Evolutionary conservation across 106 monocot species (phyloP), one percentile per base, ranked within the genome.

Genomic region (Dendrobium chrysotoxum): DNA sequence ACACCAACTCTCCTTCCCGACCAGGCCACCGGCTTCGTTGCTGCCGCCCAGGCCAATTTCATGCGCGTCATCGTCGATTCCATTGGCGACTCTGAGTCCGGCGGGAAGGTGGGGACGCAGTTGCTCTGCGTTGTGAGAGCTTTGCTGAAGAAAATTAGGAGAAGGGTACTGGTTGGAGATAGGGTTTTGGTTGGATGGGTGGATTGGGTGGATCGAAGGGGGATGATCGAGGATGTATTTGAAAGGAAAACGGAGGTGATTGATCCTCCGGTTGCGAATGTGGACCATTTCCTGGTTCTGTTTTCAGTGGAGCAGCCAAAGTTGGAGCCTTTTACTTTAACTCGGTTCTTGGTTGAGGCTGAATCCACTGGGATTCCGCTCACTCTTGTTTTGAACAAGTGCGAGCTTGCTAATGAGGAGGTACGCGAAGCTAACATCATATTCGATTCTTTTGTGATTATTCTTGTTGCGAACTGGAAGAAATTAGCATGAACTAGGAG

Each of bases 31-130:
- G 96, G 94, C 50, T 86, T 90, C 17, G 96, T 97, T 53, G 92
- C 93, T 50, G 85, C 94, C 23, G 86, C 96, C 17, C 96, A 97
- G 85, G 96, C 96, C 72, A 94, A 97, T 74, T 97, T 97, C 90
- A 90, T 94, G 94, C 87, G 89, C 66, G 94, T 94, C 45, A 79
- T 91, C 74, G 92, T 97, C 40, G 83, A 89, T 40, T 74, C 84
- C 58, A 77, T 76, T 1, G 61, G 74, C 10, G 64, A 79, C 38
- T 53, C 40, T 47, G 17, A 41, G 30, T 28, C 80, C 70, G 7
- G 57, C 35, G 17, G 13, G n/a, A 81, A 80, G 20, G 80, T 81
- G 16, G 93, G 93, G 12, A 75, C n/a, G 38, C 93, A 97, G 75
- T 81, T 97, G 40, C 84, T 97, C 13, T 97, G 96, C 78, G 96